Percentiles rank a stretch among this genome's conserved stretches.
Conservation (phyloP, 345 rosid genomes). For the Firmiana major region DNA sequence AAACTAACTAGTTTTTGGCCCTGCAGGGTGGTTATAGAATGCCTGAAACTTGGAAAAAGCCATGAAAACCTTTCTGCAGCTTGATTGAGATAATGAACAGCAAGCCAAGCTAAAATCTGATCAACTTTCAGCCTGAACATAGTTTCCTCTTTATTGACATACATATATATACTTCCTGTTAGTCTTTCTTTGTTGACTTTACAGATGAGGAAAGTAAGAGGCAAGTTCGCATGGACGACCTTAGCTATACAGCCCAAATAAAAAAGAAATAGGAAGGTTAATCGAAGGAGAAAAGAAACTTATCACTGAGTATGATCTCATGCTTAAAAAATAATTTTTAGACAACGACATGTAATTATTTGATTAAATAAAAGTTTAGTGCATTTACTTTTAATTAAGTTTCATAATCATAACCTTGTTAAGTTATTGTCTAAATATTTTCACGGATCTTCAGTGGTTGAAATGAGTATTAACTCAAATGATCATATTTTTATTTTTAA, state of each 20-base stretch:
- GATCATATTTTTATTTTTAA: no score
- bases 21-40: conserved; percentile 48
- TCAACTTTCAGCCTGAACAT: neutral
- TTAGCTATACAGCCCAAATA: neutral
- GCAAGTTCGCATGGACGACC: neutral
- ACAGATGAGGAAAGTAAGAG: neutral
- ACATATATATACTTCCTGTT: neutral
- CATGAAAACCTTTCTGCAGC: neutral
- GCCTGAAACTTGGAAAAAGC: conserved; percentile 30
- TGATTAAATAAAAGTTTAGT: no score
- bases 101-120: neutral
- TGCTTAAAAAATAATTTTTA: neutral
- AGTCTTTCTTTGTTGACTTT: neutral
- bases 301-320: neutral
- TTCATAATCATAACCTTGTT: no score
- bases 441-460: no score
- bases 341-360: no score
- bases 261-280: neutral
- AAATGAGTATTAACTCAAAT: no score
- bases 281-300: neutral
- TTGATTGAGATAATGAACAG: neutral
- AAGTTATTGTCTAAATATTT: no score
- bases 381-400: no score
- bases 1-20: conserved; percentile 43
- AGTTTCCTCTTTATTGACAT: neutral